Conservation (phyloP, 495 filamentous ascomycete species). For the Aspergillus taichungensis region DNA sequence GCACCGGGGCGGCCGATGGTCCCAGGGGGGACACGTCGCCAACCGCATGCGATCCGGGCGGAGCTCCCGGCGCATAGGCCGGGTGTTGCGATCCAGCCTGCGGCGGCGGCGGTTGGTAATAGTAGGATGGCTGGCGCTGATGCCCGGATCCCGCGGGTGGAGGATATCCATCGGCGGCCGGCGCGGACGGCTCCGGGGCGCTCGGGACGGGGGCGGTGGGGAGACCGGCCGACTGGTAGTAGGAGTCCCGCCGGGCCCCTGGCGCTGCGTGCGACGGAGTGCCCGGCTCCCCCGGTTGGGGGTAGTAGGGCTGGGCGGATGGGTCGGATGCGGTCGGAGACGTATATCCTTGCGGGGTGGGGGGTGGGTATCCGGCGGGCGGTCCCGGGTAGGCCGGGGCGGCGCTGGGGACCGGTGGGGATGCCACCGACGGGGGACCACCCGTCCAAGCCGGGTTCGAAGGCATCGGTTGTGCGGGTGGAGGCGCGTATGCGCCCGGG, state of each 20-base stretch:
- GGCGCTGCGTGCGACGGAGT: slow-evolving; percentile 22
- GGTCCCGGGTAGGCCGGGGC: slow-evolving; percentile 12
- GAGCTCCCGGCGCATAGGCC: slow-evolving; percentile 24
- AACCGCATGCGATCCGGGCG: slow-evolving; percentile 40
- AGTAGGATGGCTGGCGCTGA: slow-evolving; percentile 29
- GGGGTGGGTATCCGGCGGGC: not conserved
- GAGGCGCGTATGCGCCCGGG: slow-evolving; percentile 13
- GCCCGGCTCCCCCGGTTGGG: slow-evolving; percentile 20
- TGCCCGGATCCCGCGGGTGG: slow-evolving; percentile 19
- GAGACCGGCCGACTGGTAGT: slow-evolving; percentile 25
- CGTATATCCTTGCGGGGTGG: slow-evolving; percentile 25
- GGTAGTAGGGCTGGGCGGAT: slow-evolving; percentile 11
- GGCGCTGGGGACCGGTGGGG: slow-evolving; percentile 14
- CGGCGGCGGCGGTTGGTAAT: slow-evolving; percentile 40
- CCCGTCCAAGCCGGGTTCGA: slow-evolving; percentile 20
- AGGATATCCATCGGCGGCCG: slow-evolving; percentile 20
- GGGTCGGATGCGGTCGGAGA: slow-evolving; percentile 16
- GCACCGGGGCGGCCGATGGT: slow-evolving; percentile 59
- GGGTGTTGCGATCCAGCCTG: slow-evolving; percentile 28
- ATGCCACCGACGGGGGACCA: slow-evolving; percentile 18
- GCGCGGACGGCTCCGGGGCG: slow-evolving; percentile 19
- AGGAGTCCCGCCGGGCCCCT: slow-evolving; percentile 15
- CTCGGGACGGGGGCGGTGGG: slow-evolving; percentile 11
- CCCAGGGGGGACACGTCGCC: slow-evolving; percentile 23
- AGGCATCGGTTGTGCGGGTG: slow-evolving; percentile 19